A percentile compares a stretch with the other conserved stretches of the same genome.
Evolutionary conservation across 2,329 filamentous ascomycete genomes (phyloP).

Genomic region (Tolypocladium amazonense): DNA sequence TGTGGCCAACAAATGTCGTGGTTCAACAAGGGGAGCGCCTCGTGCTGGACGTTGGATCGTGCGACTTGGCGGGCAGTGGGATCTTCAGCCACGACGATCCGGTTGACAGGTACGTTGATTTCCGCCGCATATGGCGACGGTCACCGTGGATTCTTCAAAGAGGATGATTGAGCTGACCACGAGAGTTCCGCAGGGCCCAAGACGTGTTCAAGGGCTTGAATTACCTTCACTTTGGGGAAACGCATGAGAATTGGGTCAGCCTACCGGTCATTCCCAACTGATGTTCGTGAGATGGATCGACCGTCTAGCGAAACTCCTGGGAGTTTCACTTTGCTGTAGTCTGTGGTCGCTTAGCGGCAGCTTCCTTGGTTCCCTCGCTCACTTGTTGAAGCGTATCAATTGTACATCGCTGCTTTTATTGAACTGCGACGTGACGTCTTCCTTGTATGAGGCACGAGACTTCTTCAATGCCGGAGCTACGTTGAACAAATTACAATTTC

Average conservation of each 20-base stretch:
- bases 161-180: background rate
- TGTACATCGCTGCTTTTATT: too few species aligned
- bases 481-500: background rate
- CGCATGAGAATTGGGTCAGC: background rate
- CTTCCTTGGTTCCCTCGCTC: too few species aligned
- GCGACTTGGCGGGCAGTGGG: background rate
- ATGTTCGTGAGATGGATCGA: too few species aligned
- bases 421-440: too few species aligned
- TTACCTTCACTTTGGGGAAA: background rate
- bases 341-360: too few species aligned
- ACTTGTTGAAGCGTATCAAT: too few species aligned
- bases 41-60: background rate
- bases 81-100: background rate
- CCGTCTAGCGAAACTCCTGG: too few species aligned
- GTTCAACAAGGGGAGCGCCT: background rate
- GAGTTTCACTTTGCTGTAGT: too few species aligned
- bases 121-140: background rate
- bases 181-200: background rate
- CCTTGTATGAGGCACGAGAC: too few species aligned
- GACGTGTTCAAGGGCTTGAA: background rate
- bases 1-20: conserved; percentile 53
- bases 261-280: background rate
- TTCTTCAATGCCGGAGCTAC: too few species aligned
- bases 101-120: background rate
- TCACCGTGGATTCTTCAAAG: background rate